phyloP scores from a whole-genome alignment of 1,139 yeast genomes.

The Zygosaccharomyces sapae region DNA sequence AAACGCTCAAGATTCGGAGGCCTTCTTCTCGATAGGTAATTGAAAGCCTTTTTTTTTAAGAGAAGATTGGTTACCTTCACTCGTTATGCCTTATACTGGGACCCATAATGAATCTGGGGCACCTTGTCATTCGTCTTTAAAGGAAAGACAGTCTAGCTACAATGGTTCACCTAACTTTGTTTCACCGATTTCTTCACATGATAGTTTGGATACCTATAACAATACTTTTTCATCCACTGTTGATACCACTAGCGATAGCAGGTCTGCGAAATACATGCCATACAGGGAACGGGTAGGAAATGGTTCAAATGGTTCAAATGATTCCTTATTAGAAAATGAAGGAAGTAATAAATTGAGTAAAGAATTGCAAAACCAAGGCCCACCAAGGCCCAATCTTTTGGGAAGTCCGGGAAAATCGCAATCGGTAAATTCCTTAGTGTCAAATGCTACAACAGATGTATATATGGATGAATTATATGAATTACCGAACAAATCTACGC shows the following conservation, averaged over 20 bases:
- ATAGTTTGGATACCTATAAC: constrained; percentile 1
- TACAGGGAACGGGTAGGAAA: background rate
- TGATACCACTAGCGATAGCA: constrained; percentile 10
- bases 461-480: constrained; percentile 41
- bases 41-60: background rate
- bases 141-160: constrained; percentile 15
- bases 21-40: background rate
- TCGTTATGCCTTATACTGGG: constrained; percentile 22
- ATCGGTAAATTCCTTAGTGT: constrained; percentile 13
- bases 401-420: constrained; percentile 7
- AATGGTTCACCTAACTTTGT: constrained; percentile 1
- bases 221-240: constrained; percentile 10
- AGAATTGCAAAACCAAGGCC: constrained; percentile 10
- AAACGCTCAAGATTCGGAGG: background rate
- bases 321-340: background rate
- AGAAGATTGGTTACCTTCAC: background rate
- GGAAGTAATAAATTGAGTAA: background rate
- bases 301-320: background rate
- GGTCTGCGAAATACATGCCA: constrained; percentile 4
- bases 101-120: constrained; percentile 16
- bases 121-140: constrained; percentile 11
- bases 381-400: constrained; percentile 8
- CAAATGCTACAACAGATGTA: constrained; percentile 15
- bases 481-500: constrained; percentile 77
- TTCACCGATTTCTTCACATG: constrained; percentile 1